Conservation (phyloP, 1,284 basidiomycete species). For the Ganoderma boninense region DNA sequence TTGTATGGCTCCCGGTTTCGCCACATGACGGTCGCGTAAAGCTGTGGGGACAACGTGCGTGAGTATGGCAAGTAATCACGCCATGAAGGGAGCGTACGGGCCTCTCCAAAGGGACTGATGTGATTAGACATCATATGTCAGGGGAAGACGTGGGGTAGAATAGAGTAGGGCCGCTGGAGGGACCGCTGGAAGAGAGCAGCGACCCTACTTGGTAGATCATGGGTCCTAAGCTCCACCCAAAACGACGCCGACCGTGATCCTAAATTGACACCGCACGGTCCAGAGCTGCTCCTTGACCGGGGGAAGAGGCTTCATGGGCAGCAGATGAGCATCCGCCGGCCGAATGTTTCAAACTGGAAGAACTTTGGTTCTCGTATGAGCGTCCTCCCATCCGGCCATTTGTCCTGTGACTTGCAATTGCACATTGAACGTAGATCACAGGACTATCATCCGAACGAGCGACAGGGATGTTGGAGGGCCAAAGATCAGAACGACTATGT, state of each 20-base stretch:
- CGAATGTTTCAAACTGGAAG: neutral
- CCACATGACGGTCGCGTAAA: neutral
- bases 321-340: neutral
- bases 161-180: neutral
- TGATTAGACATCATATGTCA: neutral
- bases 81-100: neutral
- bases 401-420: neutral
- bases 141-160: neutral
- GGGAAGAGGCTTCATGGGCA: neutral
- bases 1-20: neutral
- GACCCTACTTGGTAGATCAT: neutral
- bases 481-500: neutral
- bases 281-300: neutral
- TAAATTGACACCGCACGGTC: neutral
- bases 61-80: neutral
- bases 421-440: neutral
- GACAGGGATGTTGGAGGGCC: no score
- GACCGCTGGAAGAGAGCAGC: neutral
- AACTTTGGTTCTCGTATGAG: neutral
- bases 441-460: neutral
- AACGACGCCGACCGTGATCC: neutral
- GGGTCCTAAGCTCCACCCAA: neutral
- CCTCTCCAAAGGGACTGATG: conserved; percentile 1
- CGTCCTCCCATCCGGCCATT: neutral
- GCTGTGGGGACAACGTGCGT: neutral